Base-by-base conservation (phyloP, 2,329 filamentous ascomycete species). In the Xylariaceae sp. region DNA sequence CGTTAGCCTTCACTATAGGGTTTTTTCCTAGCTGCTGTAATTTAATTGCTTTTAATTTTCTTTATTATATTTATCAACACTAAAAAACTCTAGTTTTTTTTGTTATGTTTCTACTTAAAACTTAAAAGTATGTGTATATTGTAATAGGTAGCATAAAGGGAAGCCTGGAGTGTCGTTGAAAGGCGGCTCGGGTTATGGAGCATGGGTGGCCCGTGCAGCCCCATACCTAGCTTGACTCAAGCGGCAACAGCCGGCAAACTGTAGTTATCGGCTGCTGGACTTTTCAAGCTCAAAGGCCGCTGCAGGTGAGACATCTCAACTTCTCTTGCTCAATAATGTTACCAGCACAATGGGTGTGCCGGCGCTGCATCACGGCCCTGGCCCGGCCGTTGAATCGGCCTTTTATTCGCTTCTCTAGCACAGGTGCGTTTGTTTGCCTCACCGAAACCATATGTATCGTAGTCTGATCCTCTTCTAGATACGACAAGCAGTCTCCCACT, bases 261-360 rank as follows among this genome's bases (percentile, higher is more conserved):
- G 7, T 33, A 16, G 23, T 17, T 23, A 48, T 54, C 56, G 45
- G 60, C 52, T 56, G 56, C 46, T 48, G 2, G 11, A 56, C 36
- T 56, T 60, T 47, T 41, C 41, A 19, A 43, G 24, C 12, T 19
- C 7, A 31, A 31, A 36, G 11, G 6, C 21, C 46, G 17, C 12
- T 37, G 4, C 6, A n/a, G n/a, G 14, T 7, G 9, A 9, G 28
- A 52, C 23, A 26, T 31, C 9, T 39, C 26, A n/a, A 37, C 17
- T 47, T 47, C 16, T 34, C 17, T 56, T 60, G 58, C 33, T 61
- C 53, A 50, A 69, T 53, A 49, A 72, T 73, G 70, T 64, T 68
- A 52, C 65, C 70, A 65, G 73, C 77, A 70, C 77, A 78, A 76
- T 83, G 80, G 81, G 75, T 82, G 63, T 84, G 79, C 71, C 78